phyloP scores from a whole-genome alignment of 768 basidiomycete species.

The Tulasnella sp. region DNA sequence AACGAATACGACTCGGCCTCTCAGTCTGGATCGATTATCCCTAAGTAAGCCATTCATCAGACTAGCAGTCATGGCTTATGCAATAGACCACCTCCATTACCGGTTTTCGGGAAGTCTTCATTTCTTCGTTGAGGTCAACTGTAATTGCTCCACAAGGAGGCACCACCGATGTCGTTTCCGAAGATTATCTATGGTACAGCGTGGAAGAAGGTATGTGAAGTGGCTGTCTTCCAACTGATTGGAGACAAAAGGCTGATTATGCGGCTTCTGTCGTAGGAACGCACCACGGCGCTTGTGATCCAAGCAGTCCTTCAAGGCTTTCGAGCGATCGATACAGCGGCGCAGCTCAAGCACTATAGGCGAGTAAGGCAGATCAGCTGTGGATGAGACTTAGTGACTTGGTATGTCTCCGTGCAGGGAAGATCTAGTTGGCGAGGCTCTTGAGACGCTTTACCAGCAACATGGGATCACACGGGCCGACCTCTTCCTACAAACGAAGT shows the following conservation, averaged over 20 bases:
- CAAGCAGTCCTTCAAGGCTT: constrained; percentile 66
- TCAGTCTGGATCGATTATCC: too few species aligned
- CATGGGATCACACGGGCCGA: constrained; percentile 56
- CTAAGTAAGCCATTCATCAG: too few species aligned
- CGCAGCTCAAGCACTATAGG: constrained; percentile 66
- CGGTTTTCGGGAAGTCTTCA: not conserved
- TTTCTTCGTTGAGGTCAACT: not conserved
- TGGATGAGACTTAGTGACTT: constrained; percentile 20
- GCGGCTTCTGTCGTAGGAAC: constrained; percentile 26
- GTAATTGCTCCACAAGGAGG: too few species aligned
- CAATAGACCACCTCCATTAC: not conserved
- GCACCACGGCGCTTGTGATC: constrained; percentile 53
- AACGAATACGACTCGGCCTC: too few species aligned
- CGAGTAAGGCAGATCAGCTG: constrained; percentile 23
- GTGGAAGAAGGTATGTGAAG: constrained; percentile 23
- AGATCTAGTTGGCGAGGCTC: constrained; percentile 66
- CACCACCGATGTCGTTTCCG: constrained; percentile 12
- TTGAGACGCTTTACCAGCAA: constrained; percentile 41
- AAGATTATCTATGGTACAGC: constrained; percentile 34
- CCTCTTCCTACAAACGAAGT: constrained; percentile 75
- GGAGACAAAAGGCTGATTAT: not conserved
- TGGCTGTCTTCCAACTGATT: not conserved
- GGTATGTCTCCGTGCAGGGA: constrained; percentile 36
- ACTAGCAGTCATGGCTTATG: not conserved
- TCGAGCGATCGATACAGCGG: constrained; percentile 60